Percentiles rank a stretch among this genome's conserved stretches.
Conservation (phyloP, 768 basidiomycete species). For the Amanita phalloides region DNA sequence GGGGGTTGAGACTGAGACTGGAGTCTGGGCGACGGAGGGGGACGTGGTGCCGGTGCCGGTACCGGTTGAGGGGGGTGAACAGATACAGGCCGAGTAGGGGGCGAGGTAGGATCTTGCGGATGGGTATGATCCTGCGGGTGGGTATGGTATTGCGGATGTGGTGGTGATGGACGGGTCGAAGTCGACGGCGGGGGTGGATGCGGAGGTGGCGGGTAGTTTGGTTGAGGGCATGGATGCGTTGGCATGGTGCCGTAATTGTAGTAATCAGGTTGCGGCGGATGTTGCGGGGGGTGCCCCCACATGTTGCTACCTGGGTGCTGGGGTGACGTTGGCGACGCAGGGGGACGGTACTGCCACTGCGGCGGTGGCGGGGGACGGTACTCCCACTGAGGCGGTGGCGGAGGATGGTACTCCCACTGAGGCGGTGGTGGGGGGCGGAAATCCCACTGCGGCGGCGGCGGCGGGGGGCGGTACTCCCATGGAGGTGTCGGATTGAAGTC, state of each 20-base stretch:
- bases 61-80: too few relatives aligned
- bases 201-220: conserved; percentile 8
- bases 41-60: too few relatives aligned
- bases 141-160: not conserved
- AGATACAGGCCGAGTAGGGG: too few relatives aligned
- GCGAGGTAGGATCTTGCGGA: not conserved
- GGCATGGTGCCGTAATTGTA: not conserved
- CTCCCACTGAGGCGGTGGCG: conserved; percentile 5
- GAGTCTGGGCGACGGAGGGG: too few relatives aligned
- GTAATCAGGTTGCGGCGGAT: not conserved
- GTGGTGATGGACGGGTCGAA: not conserved
- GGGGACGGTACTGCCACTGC: conserved; percentile 7
- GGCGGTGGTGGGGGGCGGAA: conserved; percentile 7
- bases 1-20: not conserved
- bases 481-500: not conserved
- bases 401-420: conserved; percentile 1
- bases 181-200: conserved; percentile 8
- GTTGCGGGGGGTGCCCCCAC: not conserved
- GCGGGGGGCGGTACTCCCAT: not conserved
- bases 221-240: not conserved
- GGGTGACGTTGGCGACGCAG: conserved; percentile 10
- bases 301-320: conserved; percentile 3
- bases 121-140: not conserved
- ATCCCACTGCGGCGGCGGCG: conserved; percentile 9
- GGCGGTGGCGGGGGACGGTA: conserved; percentile 8